Evolutionary conservation across 768 basidiomycete species (phyloP), one percentile per base, ranked within the genome.

Genomic region (Boletus patriciae): DNA sequence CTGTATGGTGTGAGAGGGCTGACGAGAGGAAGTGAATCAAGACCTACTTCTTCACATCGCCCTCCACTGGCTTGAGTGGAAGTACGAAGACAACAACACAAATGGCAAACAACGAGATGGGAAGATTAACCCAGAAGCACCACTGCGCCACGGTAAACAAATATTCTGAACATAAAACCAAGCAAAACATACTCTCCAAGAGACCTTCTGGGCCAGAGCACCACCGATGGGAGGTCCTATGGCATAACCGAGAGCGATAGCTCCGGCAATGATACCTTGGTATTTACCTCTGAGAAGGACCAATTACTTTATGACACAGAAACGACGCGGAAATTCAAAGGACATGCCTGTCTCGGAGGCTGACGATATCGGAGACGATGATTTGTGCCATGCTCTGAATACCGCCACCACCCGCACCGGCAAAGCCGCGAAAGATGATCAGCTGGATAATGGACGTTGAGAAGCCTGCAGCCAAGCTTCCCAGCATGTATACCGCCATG

Each of bases 111-210:
- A 80, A 68, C 0, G 86, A 82, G 3, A 86, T 64, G 0, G 88
- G 88, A 1, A 90, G 74, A 23, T 81, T 85, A 46, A 90, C 77
- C 83, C 87, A 89, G 68, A 88, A 88, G 65, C 86, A 88, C 87
- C 88, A 89, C 82, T 85, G 46, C 3, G 34, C 16, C 23, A 8
- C 4, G 21, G 42, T 57, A 16, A 48, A 31, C 27, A 33, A 38
- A 25, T 19, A 6, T 23, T 16, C 15, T 45, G 12, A 23, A 41
- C 19, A 36, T 3, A 45, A 51, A 27, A 16, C 46, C n/a, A 21
- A n/a, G 29, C 3, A 41, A 27, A 23, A 70, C 80, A 31, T 66
- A 85, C 84, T 57, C 80, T 74, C 87, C 87, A 88, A 48, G 78
- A 78, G 5, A 78, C 82, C 50, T 80, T 83, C 66, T 88, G 76